Evolutionary conservation across 768 basidiomycete species (phyloP).

Genomic region (Infundibulicybe gibba): DNA sequence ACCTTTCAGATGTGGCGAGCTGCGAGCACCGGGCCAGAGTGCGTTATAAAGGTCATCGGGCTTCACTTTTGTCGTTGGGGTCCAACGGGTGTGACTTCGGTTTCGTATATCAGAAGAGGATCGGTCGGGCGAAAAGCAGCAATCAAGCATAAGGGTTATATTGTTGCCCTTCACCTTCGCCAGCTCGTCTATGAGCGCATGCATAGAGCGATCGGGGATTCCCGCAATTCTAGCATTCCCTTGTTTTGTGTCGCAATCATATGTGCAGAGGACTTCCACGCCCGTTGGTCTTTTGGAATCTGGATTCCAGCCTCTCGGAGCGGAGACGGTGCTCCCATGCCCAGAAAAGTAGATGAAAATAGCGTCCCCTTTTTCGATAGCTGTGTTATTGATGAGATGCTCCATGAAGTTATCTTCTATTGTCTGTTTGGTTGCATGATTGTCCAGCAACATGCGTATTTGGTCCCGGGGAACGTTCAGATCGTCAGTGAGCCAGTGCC

Average conservation of each 20-base stretch:
- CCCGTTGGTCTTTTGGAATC: too few species aligned
- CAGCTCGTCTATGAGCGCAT: slow-evolving; percentile 58
- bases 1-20: slow-evolving; percentile 28
- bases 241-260: slow-evolving; percentile 56
- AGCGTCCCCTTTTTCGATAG: slow-evolving; percentile 58
- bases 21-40: slow-evolving; percentile 49
- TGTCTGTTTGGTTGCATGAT: slow-evolving; percentile 54
- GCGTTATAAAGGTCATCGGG: slow-evolving; percentile 52
- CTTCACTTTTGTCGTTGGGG: slow-evolving; percentile 50
- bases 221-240: slow-evolving; percentile 49
- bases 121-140: slow-evolving; percentile 51
- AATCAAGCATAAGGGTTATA: slow-evolving; percentile 64
- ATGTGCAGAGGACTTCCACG: slow-evolving; percentile 62
- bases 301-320: slow-evolving; percentile 52
- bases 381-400: slow-evolving; percentile 60
- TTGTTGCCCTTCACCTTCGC: slow-evolving; percentile 60
- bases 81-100: slow-evolving; percentile 53
- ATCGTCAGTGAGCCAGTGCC: slow-evolving; percentile 51
- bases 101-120: slow-evolving; percentile 34
- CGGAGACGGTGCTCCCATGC: slow-evolving; percentile 57
- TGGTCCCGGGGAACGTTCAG: slow-evolving; percentile 58
- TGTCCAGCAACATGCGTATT: slow-evolving; percentile 52
- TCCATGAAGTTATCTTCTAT: slow-evolving; percentile 60
- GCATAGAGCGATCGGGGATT: slow-evolving; percentile 65
- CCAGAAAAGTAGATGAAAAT: slow-evolving; percentile 71